A percentile compares a stretch with the other conserved stretches of the same genome.
These are phyloP conservation scores for Acanthochlamys bracteata DNA, from an alignment of 106 monocot species.

Conservation along the genomic window DNA sequence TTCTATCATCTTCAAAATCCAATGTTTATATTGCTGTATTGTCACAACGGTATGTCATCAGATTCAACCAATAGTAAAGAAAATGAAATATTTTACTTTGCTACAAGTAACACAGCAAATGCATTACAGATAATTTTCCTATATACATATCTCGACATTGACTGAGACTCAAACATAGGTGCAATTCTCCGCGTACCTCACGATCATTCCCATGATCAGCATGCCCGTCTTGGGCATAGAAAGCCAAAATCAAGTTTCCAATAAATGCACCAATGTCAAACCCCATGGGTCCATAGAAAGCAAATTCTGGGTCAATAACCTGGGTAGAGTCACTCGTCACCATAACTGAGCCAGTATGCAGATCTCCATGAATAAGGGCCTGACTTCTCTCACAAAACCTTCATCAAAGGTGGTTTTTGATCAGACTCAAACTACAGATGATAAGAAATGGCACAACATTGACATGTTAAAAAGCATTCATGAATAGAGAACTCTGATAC, in stretches of 20 bases:
- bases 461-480: too few species aligned
- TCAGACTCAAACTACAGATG: too few species aligned
- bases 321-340: constrained; percentile 86
- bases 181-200: constrained; percentile 28
- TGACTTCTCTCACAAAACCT: constrained; percentile 99
- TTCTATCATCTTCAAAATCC: constrained; percentile 77
- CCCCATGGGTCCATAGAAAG: constrained; percentile 97
- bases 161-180: too few species aligned
- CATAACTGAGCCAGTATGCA: constrained; percentile 94
- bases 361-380: constrained; percentile 96
- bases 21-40: constrained; percentile 73
- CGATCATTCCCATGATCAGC: constrained; percentile 46
- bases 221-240: constrained; percentile 93
- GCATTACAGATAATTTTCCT: too few species aligned
- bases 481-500: too few species aligned
- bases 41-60: too few species aligned
- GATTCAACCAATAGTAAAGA: neutral
- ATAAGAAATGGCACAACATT: too few species aligned
- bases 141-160: too few species aligned
- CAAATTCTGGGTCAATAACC: constrained; percentile 96
- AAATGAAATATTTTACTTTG: too few species aligned
- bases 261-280: constrained; percentile 94
- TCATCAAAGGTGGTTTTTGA: too few species aligned
- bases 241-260: constrained; percentile 90
- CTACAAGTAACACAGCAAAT: too few species aligned